Conservation (phyloP, 2,329 filamentous ascomycete species). For the Mariannaea sp. region DNA sequence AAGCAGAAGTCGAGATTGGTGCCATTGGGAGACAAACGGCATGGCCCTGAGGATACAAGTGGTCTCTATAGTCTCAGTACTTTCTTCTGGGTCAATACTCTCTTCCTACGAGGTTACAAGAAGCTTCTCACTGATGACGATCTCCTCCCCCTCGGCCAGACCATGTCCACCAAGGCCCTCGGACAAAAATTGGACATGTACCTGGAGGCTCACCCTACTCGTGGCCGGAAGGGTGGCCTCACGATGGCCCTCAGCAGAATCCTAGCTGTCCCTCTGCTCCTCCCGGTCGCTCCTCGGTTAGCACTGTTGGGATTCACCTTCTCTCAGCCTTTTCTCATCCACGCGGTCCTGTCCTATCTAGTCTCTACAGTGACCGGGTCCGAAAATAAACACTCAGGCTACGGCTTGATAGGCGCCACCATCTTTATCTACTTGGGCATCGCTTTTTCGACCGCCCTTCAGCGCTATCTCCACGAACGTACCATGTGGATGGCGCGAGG, state of each 20-base stretch:
- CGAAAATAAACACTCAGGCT: slow-evolving; percentile 12
- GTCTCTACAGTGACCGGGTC: slow-evolving; percentile 6
- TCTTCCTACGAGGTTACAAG: slow-evolving; percentile 25
- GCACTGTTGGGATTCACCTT: slow-evolving; percentile 30
- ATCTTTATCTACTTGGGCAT: slow-evolving; percentile 26
- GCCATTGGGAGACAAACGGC: slow-evolving; percentile 11
- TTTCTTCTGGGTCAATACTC: slow-evolving; percentile 25
- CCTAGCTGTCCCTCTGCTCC: slow-evolving; percentile 15
- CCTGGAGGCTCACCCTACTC: background rate
- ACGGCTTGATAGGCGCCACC: slow-evolving; percentile 30
- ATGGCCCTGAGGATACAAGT: slow-evolving; percentile 7
- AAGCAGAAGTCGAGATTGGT: background rate
- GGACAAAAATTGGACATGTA: slow-evolving; percentile 13
- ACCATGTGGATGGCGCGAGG: slow-evolving; percentile 40
- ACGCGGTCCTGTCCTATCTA: slow-evolving; percentile 15
- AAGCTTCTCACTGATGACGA: slow-evolving; percentile 14
- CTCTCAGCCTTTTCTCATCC: slow-evolving; percentile 31
- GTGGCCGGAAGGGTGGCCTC: background rate
- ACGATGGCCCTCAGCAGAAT: slow-evolving; percentile 6
- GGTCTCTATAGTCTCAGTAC: slow-evolving; percentile 24
- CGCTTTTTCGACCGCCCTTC: slow-evolving; percentile 18
- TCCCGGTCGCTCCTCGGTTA: slow-evolving; percentile 21
- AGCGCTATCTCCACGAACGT: slow-evolving; percentile 35
- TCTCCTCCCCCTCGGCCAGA: slow-evolving; percentile 20
- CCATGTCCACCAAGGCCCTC: slow-evolving; percentile 21